Evolutionary conservation across 805 yeast genomes (phyloP).

Genomic region (Isabelozyma gotoi): DNA sequence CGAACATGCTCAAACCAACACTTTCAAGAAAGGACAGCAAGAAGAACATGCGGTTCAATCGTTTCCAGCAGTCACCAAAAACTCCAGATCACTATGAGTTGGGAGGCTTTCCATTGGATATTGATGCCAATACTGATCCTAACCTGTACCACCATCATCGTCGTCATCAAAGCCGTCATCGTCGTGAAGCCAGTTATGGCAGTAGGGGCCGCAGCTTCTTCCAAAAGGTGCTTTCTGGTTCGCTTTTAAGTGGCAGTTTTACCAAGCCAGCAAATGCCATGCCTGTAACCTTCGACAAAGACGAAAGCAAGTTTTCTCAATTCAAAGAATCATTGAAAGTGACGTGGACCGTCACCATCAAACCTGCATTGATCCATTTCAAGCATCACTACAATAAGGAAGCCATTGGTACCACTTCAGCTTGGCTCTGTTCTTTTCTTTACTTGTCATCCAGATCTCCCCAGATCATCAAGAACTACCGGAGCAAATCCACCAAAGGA

Average conservation of each 20-base stretch:
- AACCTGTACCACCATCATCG: too few relatives aligned
- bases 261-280: slow-evolving; percentile 10
- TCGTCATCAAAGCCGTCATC: too few relatives aligned
- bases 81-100: neutral
- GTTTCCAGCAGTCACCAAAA: slow-evolving; percentile 15
- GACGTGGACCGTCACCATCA: neutral
- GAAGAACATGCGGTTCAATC: slow-evolving; percentile 14
- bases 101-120: neutral
- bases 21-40: slow-evolving; percentile 7
- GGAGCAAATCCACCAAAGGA: slow-evolving; percentile 31
- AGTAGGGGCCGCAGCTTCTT: slow-evolving; percentile 7
- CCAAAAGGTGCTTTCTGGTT: slow-evolving; percentile 12
- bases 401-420: slow-evolving; percentile 22
- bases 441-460: slow-evolving; percentile 35
- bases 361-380: neutral
- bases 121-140: neutral
- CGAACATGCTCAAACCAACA: slow-evolving; percentile 29
- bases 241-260: slow-evolving; percentile 11
- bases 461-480: slow-evolving; percentile 33
- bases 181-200: neutral
- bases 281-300: slow-evolving; percentile 2
- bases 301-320: neutral
- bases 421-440: slow-evolving; percentile 33
- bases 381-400: neutral
- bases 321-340: neutral